Base-by-base conservation (phyloP, 1,284 basidiomycete genomes). In the Sparassis latifolia region DNA sequence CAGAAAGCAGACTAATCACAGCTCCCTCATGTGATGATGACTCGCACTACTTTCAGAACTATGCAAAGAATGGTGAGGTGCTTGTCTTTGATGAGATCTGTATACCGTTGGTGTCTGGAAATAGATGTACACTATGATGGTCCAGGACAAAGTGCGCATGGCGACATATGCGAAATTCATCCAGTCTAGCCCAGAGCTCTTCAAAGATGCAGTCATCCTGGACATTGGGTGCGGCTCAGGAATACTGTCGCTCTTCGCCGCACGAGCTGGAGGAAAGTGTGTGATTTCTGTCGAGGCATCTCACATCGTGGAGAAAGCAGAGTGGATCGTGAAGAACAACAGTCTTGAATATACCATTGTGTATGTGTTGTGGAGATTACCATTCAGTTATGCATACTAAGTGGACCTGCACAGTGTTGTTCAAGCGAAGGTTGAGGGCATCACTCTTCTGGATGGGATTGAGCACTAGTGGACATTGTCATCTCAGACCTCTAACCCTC, bases 171-270 rank as follows among this genome's bases (percentile, higher is more conserved):
- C 92, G 1, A 79, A 86, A 20, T 98, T 93, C 69, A 92, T 98
- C 62, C 74, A 96, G 33, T 82, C 78, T n/a, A 96, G 91, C 65
- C 85, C 92, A 1, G 68, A 77, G 10, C 72, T 96, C 10, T 95
- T 98, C 75, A 80, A 81, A 50, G 90, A 86, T 58, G 91, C 92
- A 31, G 71, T 88, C 43, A 94, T 99, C 4, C 83, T 98, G 61
- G 96, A 98, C 60, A 94, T 98, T 28, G 96, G 96, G 2, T 97
- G 93, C 61, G 93, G 93, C 0, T 95, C 92, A 0, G 90, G 93
- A 2, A 97, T 99, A 48, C 74, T 98, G 5, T 96, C 92, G 0
- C 78, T 99, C 57, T 91, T 98, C 59, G 94, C 94, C 3, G 96
- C 95, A 1, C 78, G 84, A 50, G 89, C 92, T 0, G 96, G 96